Percentiles rank a stretch among this genome's conserved stretches.
Evolutionary conservation across 768 basidiomycete species (phyloP).

Genomic region (Butyriboletus loyo): DNA sequence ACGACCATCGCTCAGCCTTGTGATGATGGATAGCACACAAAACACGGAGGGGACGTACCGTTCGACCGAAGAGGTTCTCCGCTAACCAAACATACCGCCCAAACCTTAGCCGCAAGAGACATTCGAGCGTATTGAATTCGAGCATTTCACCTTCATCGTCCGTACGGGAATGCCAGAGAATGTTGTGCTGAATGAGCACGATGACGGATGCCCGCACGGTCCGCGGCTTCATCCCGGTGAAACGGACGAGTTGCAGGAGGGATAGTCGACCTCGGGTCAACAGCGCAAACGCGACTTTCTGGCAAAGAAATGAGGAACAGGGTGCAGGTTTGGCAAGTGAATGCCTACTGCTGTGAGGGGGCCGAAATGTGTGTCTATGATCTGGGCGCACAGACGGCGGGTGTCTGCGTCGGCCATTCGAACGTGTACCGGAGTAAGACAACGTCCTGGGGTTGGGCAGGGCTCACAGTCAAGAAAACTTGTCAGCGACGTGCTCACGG

Average conservation of each 20-base stretch:
- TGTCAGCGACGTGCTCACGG: neutral
- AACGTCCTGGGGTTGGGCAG: neutral
- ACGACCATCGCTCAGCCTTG: neutral
- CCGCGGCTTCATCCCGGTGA: slow-evolving; percentile 64
- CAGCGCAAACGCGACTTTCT: slow-evolving; percentile 74
- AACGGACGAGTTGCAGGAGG: slow-evolving; percentile 62
- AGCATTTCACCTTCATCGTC: slow-evolving; percentile 73
- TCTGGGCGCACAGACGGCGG: slow-evolving; percentile 56
- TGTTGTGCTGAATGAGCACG: slow-evolving; percentile 85
- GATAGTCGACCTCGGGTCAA: slow-evolving; percentile 84
- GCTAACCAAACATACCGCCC: slow-evolving; percentile 79
- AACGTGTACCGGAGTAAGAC: slow-evolving; percentile 2
- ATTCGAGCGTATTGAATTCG: slow-evolving; percentile 82
- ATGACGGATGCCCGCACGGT: slow-evolving; percentile 69
- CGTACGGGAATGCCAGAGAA: slow-evolving; percentile 78
- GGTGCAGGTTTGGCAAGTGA: neutral
- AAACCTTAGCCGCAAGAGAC: slow-evolving; percentile 77
- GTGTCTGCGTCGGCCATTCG: slow-evolving; percentile 68
- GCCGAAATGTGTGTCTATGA: slow-evolving; percentile 65
- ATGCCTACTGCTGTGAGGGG: slow-evolving; percentile 58
- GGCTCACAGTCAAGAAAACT: neutral
- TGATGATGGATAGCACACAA: neutral
- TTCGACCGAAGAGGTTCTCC: slow-evolving; percentile 63
- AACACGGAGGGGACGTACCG: slow-evolving; percentile 44
- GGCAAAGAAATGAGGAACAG: slow-evolving; percentile 3